Evolutionary conservation across 352 stramenopile genomes (phyloP).

Genomic region (Thraustotheca clavata): DNA sequence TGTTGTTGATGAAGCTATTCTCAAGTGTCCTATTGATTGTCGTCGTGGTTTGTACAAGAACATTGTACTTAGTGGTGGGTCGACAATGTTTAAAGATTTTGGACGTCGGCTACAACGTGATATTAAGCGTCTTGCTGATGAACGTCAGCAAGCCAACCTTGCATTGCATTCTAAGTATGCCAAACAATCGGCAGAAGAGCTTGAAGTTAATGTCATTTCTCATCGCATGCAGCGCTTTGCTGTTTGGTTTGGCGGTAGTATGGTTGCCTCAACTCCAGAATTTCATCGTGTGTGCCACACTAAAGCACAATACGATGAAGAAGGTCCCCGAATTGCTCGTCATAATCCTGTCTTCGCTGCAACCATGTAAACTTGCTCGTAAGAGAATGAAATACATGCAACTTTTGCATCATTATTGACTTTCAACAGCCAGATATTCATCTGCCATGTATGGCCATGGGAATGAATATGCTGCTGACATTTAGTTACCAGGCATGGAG

Average conservation of each 20-base stretch:
- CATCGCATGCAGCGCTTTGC: constrained; percentile 92
- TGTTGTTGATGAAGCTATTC: constrained; percentile 92
- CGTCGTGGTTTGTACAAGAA: constrained; percentile 93
- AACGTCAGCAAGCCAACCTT: constrained; percentile 85
- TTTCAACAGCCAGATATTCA: not conserved
- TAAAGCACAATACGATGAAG: constrained; percentile 94
- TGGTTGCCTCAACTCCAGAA: constrained; percentile 91
- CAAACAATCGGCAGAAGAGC: constrained; percentile 55
- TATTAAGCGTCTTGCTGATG: constrained; percentile 90
- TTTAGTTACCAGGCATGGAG: not conserved
- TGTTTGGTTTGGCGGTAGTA: constrained; percentile 92
- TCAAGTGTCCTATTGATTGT: constrained; percentile 94
- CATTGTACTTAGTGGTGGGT: constrained; percentile 92
- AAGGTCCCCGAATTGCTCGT: constrained; percentile 90
- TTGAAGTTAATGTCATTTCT: constrained; percentile 92
- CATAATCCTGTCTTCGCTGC: constrained; percentile 94
- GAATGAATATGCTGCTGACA: not conserved
- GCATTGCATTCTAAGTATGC: constrained; percentile 56
- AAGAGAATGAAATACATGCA: constrained; percentile 3
- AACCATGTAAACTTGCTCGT: constrained; percentile 79
- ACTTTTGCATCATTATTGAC: not conserved
- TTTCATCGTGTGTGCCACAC: constrained; percentile 95
- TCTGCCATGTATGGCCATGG: not conserved
- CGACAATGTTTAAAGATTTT: constrained; percentile 98
- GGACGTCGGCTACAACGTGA: constrained; percentile 88